These are phyloP conservation scores for Apiotrichum akiyoshidainum DNA, from an alignment of 1,284 basidiomycete genomes.

Conservation along the genomic window DNA sequence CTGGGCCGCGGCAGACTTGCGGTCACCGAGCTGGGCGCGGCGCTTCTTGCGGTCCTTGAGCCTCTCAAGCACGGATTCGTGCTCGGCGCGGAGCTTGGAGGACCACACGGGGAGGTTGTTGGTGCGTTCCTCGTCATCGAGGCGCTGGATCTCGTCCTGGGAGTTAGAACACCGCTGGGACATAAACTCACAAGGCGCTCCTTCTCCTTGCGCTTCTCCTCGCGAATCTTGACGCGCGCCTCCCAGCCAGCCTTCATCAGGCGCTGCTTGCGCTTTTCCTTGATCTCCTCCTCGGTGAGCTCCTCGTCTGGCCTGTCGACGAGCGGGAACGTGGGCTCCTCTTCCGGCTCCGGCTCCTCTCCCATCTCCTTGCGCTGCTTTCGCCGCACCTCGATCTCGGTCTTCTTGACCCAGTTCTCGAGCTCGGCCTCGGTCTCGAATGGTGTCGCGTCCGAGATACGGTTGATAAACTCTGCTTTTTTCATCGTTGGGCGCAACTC, in stretches of 20 bases:
- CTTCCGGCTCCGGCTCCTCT: conserved; percentile 57
- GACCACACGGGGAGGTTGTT: conserved; percentile 71
- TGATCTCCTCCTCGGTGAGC: conserved; percentile 87
- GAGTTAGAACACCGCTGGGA: neutral
- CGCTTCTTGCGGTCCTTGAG: conserved; percentile 81
- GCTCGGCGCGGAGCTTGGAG: conserved; percentile 65
- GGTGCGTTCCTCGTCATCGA: conserved; percentile 75
- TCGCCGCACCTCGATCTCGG: conserved; percentile 64
- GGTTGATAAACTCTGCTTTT: conserved; percentile 70
- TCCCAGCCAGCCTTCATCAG: conserved; percentile 94
- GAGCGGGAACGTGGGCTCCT: conserved; percentile 83
- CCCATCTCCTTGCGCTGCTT: conserved; percentile 69
- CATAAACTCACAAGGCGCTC: conserved; percentile 58
- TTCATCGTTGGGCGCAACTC: conserved; percentile 65
- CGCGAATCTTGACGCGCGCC: conserved; percentile 75
- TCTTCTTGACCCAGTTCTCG: conserved; percentile 72
- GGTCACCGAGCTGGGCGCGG: conserved; percentile 77
- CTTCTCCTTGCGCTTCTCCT: conserved; percentile 82
- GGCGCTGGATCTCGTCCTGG: conserved; percentile 65
- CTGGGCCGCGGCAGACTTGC: conserved; percentile 93
- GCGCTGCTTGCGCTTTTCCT: conserved; percentile 91
- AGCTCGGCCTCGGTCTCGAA: conserved; percentile 67
- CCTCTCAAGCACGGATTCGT: conserved; percentile 73
- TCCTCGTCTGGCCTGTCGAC: conserved; percentile 87
- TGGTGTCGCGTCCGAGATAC: conserved; percentile 55